Base-by-base conservation (phyloP, 495 filamentous ascomycete species). In the Talaromyces nanjingensis region DNA sequence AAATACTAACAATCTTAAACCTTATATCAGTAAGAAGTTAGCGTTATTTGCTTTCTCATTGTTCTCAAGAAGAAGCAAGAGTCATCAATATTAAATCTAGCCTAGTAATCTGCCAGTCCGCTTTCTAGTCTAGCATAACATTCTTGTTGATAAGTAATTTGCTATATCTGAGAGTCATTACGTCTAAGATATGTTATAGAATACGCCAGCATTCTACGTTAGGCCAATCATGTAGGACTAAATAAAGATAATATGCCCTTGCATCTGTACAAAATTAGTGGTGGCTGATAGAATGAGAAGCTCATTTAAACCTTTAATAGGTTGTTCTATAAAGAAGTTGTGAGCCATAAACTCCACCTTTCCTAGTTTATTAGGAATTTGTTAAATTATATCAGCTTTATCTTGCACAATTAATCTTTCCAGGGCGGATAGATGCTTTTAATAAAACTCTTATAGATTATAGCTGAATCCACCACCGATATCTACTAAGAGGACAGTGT, bases 1-100 rank as follows among this genome's bases (percentile, higher is more conserved):
- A 18, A 3, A 79, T 78, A 33, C 77, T 70, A 59, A 84, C 83
- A 64, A 91, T 83, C 29, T 77, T 84, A 67, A 89, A 81, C 68
- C 86, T 89, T 72, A 82, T 88, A 64, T 66, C 76, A 8, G 76
- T 83, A 68, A 74, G 68, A 59, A 70, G 47, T 54, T 29, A 24
- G 24, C 57, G 63, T 67, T 69, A 73, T 6, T 73, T 64, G 2
- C 62, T 60, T 64, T 71, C 69, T 6, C 65, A 70, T n/a, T 81
- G 73, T 66, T 83, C 79, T 6, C 67, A 66, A 16, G 66, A 70
- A 25, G 70, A 64, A 12, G 68, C 56, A 20, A 72, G 61, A 16
- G 70, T 69, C 73, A 83, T 60, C 77, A 83, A 82, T 37, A 78
- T 68, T 65, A 80, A 65, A 60, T 84, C 83, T 57, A 84, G 62